phyloP scores from a whole-genome alignment of 129 eudicot species.

The Tagetes patula region DNA sequence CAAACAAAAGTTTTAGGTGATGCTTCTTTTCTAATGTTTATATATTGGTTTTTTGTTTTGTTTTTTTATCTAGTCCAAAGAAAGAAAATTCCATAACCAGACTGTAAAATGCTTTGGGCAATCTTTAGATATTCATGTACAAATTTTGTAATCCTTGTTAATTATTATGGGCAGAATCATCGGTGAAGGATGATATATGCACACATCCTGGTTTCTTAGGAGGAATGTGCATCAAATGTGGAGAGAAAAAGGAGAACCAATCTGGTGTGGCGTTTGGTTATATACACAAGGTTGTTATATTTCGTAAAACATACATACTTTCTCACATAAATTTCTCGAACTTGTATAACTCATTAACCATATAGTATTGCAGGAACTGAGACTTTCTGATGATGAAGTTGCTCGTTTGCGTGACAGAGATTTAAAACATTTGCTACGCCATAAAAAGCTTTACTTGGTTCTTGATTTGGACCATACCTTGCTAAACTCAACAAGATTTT shows the following conservation, averaged over 20 bases:
- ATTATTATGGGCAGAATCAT: constrained; percentile 43
- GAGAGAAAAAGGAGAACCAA: constrained; percentile 59
- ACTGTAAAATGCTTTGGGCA: not conserved
- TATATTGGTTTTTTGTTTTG: not conserved
- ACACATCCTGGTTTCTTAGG: constrained; percentile 71
- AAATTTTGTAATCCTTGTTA: constrained; percentile 7
- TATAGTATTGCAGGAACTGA: constrained; percentile 57
- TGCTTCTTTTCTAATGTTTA: constrained; percentile 18
- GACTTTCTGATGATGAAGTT: constrained; percentile 68
- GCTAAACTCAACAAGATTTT: constrained; percentile 67
- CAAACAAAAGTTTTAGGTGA: constrained; percentile 38
- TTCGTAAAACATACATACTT: constrained; percentile 11
- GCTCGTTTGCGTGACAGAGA: constrained; percentile 65
- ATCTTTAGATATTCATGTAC: not conserved
- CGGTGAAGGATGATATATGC: constrained; percentile 45
- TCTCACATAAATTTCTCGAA: constrained; percentile 10
- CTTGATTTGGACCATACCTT: constrained; percentile 94
- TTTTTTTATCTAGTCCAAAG: constrained; percentile 12
- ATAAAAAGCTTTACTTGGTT: constrained; percentile 70
- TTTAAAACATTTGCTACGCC: constrained; percentile 56
- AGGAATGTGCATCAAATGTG: constrained; percentile 85
- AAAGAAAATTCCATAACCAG: not conserved
- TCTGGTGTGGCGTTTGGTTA: constrained; percentile 76
- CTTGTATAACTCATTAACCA: constrained; percentile 12
- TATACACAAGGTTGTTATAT: constrained; percentile 66